phyloP scores from a whole-genome alignment of 768 basidiomycete species.

The Lactifluus subvellereus region DNA sequence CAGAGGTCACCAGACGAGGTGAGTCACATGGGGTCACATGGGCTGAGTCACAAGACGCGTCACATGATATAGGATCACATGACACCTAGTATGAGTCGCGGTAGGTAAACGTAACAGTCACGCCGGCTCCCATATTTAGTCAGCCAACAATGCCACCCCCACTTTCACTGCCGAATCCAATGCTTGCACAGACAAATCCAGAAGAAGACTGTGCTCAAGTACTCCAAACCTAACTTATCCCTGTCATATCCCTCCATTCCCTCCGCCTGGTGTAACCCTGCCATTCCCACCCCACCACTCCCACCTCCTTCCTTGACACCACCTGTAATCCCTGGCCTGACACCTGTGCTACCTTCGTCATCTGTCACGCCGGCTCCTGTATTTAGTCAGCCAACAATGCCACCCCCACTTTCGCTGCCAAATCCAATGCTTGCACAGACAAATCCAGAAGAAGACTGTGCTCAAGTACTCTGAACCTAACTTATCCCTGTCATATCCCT shows the following conservation, averaged over 20 bases:
- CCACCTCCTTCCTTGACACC: conserved; percentile 27
- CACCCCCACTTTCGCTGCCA: conserved; percentile 42
- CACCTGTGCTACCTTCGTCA: conserved; percentile 28
- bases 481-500: conserved; percentile 60
- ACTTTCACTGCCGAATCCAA: conserved; percentile 50
- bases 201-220: conserved; percentile 69
- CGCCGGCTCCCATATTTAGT: conserved; percentile 24
- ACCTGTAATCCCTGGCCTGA: conserved; percentile 28
- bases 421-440: conserved; percentile 54
- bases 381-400: conserved; percentile 19
- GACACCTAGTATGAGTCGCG: no score
- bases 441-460: conserved; percentile 63
- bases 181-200: conserved; percentile 58
- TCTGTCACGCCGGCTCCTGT: conserved; percentile 27
- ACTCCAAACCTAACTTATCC: conserved; percentile 69
- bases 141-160: conserved; percentile 25
- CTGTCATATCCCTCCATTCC: conserved; percentile 46
- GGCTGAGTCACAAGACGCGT: no score
- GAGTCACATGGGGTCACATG: no score
- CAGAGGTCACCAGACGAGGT: no score
- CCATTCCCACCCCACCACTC: conserved; percentile 32
- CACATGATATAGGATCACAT: no score
- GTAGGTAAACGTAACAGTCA: no score
- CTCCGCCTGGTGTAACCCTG: conserved; percentile 29
- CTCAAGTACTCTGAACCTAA: conserved; percentile 74